Base-by-base conservation (phyloP, 2,329 filamentous ascomycete genomes). In the Reticulascus tulasneorum region DNA sequence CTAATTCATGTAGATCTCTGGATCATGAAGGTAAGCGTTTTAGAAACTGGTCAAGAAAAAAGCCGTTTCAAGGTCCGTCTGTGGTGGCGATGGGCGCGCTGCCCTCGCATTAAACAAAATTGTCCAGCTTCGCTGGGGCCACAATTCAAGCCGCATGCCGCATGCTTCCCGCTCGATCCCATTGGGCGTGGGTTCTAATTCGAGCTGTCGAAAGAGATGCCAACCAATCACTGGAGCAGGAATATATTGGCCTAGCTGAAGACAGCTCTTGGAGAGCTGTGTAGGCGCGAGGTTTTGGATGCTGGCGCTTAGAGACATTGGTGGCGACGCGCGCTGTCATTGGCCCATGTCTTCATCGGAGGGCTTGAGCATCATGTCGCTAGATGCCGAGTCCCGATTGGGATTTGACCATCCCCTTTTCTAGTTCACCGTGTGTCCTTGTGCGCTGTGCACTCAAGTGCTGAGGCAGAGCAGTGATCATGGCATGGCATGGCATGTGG, bases 271-370 rank as follows among this genome's bases (percentile, higher is more conserved):
- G 32, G 25, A 32, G 35, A 40, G 40, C 40, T 42, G 18, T 42
- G 33, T 30, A 21, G 40, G 40, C 32, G 32, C 37, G 32, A 36
- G 40, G 17, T 40, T 32, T 40, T 35, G 40, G 37, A 37, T 36
- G 40, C 32, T 37, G 40, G 40, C 40, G 40, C 40, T 42, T 42
- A 42, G 19, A 40, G 24, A 15, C 32, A 32, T 24, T 33, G 33
- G 29, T 37, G 21, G 32, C 32, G 28, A 29, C 19, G 7, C 26
- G 23, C 23, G 19, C 26, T 40, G 12, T 27, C 11, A 35, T 40
- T 40, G 36, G 39, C n/a, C n/a, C n/a, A n/a, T n/a, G n/a, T n/a
- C n/a, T n/a, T n/a, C n/a, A n/a, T n/a, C n/a, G n/a, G n/a, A n/a
- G n/a, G n/a, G n/a, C n/a, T n/a, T n/a, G n/a, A n/a, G n/a, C n/a